Conservation (phyloP, 2,329 filamentous ascomycete genomes). For the Hymenoscyphus occultus region DNA sequence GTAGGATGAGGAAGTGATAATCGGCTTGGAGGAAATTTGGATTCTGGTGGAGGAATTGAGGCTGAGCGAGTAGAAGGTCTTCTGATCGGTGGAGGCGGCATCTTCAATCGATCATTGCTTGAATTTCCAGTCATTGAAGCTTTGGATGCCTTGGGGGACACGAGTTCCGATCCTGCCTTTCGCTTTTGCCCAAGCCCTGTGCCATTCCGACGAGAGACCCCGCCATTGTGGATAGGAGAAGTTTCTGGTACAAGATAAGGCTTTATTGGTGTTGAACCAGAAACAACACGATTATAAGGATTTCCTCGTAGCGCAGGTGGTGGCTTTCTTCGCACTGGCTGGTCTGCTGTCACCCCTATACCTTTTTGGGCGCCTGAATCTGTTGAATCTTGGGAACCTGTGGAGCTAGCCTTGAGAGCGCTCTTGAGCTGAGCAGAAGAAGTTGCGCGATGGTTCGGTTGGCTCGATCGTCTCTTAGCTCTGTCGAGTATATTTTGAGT, state of each 20-base stretch:
- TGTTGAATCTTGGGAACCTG: neutral
- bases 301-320: neutral
- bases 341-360: neutral
- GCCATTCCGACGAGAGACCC: conserved; percentile 1
- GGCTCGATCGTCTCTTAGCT: neutral
- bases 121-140: neutral
- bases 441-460: conserved; percentile 8
- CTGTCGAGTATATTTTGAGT: neutral
- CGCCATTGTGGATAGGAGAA: conserved; percentile 8
- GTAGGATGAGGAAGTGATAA: conserved; percentile 1
- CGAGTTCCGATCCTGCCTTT: neutral
- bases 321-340: neutral
- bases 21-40: neutral
- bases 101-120: neutral
- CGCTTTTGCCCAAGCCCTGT: conserved; percentile 5
- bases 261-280: neutral
- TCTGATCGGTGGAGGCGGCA: neutral
- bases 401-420: conserved; percentile 5
- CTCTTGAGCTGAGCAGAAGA: conserved; percentile 1
- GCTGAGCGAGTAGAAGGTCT: neutral
- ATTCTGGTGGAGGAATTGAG: neutral
- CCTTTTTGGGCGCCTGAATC: neutral
- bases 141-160: conserved; percentile 3
- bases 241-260: neutral
- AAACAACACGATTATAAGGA: conserved; percentile 4